Evolutionary conservation across 192 early-diverging fungal species (phyloP).

Genomic region (Entomortierella beljakovae): DNA sequence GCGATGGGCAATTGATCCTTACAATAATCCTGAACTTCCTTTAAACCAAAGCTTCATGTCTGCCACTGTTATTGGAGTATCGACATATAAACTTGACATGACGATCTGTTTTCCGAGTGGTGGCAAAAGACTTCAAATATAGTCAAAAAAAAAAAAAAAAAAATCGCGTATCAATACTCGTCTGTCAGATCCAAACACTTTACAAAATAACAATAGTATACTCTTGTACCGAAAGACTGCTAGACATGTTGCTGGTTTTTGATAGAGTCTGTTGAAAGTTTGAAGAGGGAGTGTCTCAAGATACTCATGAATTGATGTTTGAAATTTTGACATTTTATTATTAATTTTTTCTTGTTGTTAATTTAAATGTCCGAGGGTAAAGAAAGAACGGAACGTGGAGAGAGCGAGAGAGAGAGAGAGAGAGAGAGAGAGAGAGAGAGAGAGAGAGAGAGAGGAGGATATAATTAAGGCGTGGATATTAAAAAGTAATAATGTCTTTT

Average conservation of each 20-base stretch:
- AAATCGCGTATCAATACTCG: too few relatives aligned
- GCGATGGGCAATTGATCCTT: not conserved
- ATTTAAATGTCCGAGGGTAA: not conserved
- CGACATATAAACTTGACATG: conserved; percentile 87
- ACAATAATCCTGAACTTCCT: conserved; percentile 35
- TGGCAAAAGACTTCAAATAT: conserved; percentile 72
- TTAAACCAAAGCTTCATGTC: conserved; percentile 79
- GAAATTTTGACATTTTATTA: conserved; percentile 61
- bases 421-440: too few relatives aligned
- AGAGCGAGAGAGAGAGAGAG: not conserved
- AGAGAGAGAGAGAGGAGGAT: too few relatives aligned
- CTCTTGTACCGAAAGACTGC: conserved; percentile 82
- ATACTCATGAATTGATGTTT: conserved; percentile 83
- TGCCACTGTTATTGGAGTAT: conserved; percentile 64
- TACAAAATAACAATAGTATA: too few relatives aligned
- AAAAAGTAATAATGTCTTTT: too few relatives aligned
- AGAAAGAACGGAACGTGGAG: not conserved
- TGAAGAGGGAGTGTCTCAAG: conserved; percentile 80
- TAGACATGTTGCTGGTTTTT: conserved; percentile 92
- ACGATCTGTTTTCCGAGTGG: conserved; percentile 89
- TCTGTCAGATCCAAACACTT: too few relatives aligned
- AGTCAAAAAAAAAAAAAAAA: not conserved
- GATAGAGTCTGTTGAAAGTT: conserved; percentile 84
- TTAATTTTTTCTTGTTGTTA: not conserved
- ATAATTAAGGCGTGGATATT: too few relatives aligned